Evolutionary conservation across 83 land plant species (phyloP), one percentile per base, ranked within the genome.

Genomic region (Isoetes engelmannii): DNA sequence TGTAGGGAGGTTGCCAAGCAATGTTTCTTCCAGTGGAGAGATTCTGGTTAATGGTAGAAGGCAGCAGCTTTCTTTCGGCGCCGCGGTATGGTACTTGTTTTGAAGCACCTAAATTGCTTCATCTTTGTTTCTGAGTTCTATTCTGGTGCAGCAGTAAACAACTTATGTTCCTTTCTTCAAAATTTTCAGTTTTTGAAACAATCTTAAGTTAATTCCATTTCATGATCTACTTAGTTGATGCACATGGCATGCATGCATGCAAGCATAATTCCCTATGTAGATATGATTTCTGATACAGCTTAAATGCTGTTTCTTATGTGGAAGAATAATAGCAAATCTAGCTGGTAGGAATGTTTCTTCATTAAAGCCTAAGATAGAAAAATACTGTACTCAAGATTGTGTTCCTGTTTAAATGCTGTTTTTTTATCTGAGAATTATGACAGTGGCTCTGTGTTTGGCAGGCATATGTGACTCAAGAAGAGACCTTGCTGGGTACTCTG

Each of bases 401-500:
- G 37, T 28, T 28, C 37, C 37, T 28, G 37, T 28, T 0, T 28
- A 28, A 28, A 28, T 28, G 0, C 37, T 28, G 0, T 28, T 28
- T 0, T 28, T 28, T 28, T 28, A 2, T 28, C 37, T 28, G 37
- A 28, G 37, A 58, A 58, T 7, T 58, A 20, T 41, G 37, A 58
- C 0, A 1, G 4, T 53, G 15, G 13, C 15, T 58, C 37, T 58
- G 41, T 20, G 0, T 48, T 47, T 7, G 4, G n/a, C 71, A 87
- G 91, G 91, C 83, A 1, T 87, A 87, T 48, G 83, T 87, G 49
- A 84, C 85, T 8, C 83, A 79, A 82, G 91, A 87, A 44, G 86
- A 82, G 12, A 69, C 66, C 4, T 44, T 84, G 8, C 78, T 81
- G 79, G 80, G 79, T 17, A 84, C 87, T 3, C 49, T 87, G 28